These are phyloP conservation scores for Ottelia alismoides DNA, from an alignment of 106 monocot genomes.

Conservation along the genomic window DNA sequence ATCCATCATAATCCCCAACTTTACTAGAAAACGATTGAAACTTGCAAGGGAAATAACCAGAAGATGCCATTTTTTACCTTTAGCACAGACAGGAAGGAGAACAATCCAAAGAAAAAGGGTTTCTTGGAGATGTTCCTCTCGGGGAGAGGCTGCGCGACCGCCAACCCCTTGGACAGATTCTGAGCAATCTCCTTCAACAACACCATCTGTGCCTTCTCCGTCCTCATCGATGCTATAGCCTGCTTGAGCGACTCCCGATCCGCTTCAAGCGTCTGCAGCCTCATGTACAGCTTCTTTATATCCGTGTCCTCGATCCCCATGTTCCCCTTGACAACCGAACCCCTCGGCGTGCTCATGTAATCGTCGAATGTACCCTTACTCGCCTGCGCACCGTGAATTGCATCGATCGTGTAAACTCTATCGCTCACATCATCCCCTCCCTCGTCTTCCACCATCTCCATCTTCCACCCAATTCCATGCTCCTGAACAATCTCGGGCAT, in stretches of 20 bases:
- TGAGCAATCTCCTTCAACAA: conserved; percentile 60
- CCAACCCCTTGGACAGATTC: conserved; percentile 36
- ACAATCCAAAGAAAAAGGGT: conserved; percentile 11
- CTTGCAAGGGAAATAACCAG: no score
- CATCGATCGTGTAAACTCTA: conserved; percentile 41
- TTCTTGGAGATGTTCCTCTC: conserved; percentile 29
- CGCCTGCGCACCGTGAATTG: conserved; percentile 9
- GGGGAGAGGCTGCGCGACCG: conserved; percentile 2
- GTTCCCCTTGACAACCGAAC: neutral
- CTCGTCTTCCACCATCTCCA: neutral
- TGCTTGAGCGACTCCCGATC: conserved; percentile 55
- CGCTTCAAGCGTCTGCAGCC: conserved; percentile 52
- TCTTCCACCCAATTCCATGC: conserved; percentile 1
- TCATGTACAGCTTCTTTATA: conserved; percentile 18
- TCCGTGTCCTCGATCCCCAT: conserved; percentile 7
- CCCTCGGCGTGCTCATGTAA: neutral
- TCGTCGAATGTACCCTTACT: conserved; percentile 1
- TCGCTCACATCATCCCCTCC: conserved; percentile 13
- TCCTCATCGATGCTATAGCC: conserved; percentile 42
- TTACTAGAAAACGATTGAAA: no score
- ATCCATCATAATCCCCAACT: no score
- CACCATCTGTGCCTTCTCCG: conserved; percentile 40
- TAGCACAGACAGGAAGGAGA: conserved; percentile 22
- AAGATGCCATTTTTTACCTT: no score
- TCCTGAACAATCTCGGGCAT: no score